These are phyloP conservation scores for Russula compacta DNA, from an alignment of 768 basidiomycete genomes.

Conservation along the genomic window DNA sequence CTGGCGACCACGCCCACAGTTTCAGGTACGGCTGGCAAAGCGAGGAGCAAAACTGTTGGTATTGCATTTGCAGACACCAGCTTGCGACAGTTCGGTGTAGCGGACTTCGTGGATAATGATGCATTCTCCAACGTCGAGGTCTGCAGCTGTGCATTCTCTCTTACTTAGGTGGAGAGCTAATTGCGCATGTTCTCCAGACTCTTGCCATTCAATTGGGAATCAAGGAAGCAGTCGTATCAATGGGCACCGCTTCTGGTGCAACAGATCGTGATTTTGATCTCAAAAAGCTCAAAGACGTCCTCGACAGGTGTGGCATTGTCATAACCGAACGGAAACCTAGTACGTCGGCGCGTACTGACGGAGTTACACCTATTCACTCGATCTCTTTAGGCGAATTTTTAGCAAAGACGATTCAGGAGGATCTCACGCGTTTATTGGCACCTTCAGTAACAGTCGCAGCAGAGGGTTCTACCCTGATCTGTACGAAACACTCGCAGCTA, in stretches of 20 bases:
- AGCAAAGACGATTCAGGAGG: conserved; percentile 18
- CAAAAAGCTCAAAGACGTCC: conserved; percentile 72
- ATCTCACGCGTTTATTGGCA: conserved; percentile 15
- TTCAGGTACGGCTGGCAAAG: conserved; percentile 33
- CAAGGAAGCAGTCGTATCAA: conserved; percentile 87
- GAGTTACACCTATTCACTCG: neutral
- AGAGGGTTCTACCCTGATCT: conserved; percentile 8
- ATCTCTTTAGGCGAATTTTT: conserved; percentile 67
- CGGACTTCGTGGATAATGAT: conserved; percentile 92
- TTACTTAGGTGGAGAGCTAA: neutral
- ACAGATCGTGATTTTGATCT: conserved; percentile 83
- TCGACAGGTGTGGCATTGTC: conserved; percentile 88
- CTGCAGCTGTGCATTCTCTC: conserved; percentile 7
- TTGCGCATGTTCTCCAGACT: conserved; percentile 42
- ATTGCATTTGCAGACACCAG: conserved; percentile 90
- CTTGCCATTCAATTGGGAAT: conserved; percentile 92
- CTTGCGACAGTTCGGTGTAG: conserved; percentile 73
- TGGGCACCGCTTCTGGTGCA: conserved; percentile 59
- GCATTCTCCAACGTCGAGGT: conserved; percentile 95
- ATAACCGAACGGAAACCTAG: conserved; percentile 85
- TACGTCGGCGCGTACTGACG: conserved; percentile 28
- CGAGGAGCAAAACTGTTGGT: conserved; percentile 67
- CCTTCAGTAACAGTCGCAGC: neutral
- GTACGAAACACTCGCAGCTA: neutral
- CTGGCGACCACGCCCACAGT: conserved; percentile 44